These are phyloP conservation scores for Salicornia ramosissima DNA, from an alignment of 148 eudicot genomes.

Conservation along the genomic window DNA sequence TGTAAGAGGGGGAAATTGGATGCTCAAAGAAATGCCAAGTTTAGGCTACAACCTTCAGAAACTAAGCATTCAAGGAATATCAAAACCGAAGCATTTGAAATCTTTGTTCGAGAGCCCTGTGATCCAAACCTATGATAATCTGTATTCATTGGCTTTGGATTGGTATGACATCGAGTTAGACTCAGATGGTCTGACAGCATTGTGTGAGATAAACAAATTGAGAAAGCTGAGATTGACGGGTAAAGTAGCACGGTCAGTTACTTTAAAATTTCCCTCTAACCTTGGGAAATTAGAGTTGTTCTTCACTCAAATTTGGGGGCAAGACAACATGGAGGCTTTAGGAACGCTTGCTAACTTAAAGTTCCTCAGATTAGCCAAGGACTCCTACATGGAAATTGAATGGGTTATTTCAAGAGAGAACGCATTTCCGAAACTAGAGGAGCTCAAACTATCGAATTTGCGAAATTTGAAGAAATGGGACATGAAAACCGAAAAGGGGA, in stretches of 20 bases:
- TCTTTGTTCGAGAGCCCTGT: conserved; percentile 21
- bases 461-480: conserved; percentile 19
- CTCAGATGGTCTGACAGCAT: background rate
- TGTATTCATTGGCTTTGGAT: conserved; percentile 20
- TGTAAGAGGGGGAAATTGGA: conserved; percentile 28
- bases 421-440: conserved; percentile 24
- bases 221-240: conserved; percentile 23
- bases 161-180: conserved; percentile 22
- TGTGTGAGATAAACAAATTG: background rate
- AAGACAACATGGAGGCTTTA: conserved; percentile 14
- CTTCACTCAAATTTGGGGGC: conserved; percentile 9
- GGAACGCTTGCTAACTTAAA: conserved; percentile 17
- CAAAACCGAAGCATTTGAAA: conserved; percentile 15
- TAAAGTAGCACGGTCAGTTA: background rate
- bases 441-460: conserved; percentile 12
- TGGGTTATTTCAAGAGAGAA: conserved; percentile 4
- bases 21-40: conserved; percentile 19
- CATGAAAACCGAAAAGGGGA: conserved; percentile 14
- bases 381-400: conserved; percentile 22
- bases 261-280: conserved; percentile 10
- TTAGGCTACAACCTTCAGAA: conserved; percentile 17
- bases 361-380: conserved; percentile 14
- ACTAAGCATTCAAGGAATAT: conserved; percentile 21
- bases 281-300: conserved; percentile 24
- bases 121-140: background rate